These are phyloP conservation scores for Aulographum hederae DNA, from an alignment of 2,329 filamentous ascomycete genomes.

Conservation along the genomic window DNA sequence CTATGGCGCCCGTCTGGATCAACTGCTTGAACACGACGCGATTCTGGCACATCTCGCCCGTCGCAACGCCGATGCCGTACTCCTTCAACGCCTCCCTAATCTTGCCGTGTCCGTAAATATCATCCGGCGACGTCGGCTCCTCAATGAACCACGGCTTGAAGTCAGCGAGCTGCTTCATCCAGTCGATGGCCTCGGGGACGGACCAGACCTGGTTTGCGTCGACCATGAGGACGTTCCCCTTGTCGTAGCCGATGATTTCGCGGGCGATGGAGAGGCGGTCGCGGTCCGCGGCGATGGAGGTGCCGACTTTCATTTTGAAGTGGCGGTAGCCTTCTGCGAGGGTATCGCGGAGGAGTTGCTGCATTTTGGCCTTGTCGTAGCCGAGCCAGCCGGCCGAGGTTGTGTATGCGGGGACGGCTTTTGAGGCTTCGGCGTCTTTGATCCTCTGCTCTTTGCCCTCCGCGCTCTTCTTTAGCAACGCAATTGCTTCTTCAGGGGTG, in stretches of 20 bases:
- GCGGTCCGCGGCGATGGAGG: conserved; percentile 52
- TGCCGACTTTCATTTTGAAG: conserved; percentile 85
- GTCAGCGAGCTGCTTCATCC: conserved; percentile 66
- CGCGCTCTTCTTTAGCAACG: conserved; percentile 48
- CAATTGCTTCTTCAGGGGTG: conserved; percentile 65
- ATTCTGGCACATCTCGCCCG: conserved; percentile 92
- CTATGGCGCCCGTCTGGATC: conserved; percentile 60
- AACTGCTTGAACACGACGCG: conserved; percentile 89
- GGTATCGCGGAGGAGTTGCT: conserved; percentile 52
- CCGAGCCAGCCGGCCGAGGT: conserved; percentile 86
- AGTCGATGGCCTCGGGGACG: conserved; percentile 71
- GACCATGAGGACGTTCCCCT: conserved; percentile 74
- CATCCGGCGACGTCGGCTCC: conserved; percentile 80
- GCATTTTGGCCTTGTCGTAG: conserved; percentile 78
- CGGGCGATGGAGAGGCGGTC: conserved; percentile 55
- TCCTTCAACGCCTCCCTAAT: conserved; percentile 64
- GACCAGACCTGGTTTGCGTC: conserved; percentile 83
- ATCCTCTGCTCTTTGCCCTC: conserved; percentile 52
- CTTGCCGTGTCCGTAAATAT: conserved; percentile 74
- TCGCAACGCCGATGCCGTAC: conserved; percentile 65
- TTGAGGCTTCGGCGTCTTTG: conserved; percentile 51
- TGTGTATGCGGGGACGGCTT: conserved; percentile 77
- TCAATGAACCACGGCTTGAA: conserved; percentile 92
- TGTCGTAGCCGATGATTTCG: conserved; percentile 65
- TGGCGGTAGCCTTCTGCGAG: conserved; percentile 60